Evolutionary conservation across 306 rosid genomes (phyloP).

Genomic region (Glycine latifolia): DNA sequence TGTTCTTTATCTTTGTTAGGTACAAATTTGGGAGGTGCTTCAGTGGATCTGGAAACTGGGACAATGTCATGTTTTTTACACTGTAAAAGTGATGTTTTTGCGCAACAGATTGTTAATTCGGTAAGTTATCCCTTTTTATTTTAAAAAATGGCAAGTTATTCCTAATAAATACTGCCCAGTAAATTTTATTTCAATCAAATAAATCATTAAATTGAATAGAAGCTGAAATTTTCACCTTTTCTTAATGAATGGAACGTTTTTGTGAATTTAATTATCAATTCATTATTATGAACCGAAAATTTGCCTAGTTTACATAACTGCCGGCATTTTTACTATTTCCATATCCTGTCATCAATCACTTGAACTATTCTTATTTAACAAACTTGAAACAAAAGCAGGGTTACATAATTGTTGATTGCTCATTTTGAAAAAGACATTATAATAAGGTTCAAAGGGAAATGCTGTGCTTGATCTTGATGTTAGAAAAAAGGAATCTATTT

Average conservation of each 20-base stretch:
- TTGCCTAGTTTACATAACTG: neutral
- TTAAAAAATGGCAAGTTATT: slow-evolving; percentile 35
- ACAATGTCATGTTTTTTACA: slow-evolving; percentile 70
- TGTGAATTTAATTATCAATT: neutral
- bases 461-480: neutral
- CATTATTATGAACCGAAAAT: slow-evolving; percentile 12
- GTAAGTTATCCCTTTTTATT: slow-evolving; percentile 52
- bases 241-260: slow-evolving; percentile 26
- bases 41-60: slow-evolving; percentile 77
- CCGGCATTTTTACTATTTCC: neutral
- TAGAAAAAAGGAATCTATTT: neutral
- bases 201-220: slow-evolving; percentile 27
- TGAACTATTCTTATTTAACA: neutral
- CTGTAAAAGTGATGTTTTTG: slow-evolving; percentile 88
- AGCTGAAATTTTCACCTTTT: neutral
- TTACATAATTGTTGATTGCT: slow-evolving; percentile 1
- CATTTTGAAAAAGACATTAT: neutral
- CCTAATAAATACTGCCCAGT: neutral
- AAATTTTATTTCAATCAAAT: slow-evolving; percentile 9
- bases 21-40: slow-evolving; percentile 79
- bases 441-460: neutral
- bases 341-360: slow-evolving; percentile 5
- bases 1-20: slow-evolving; percentile 58
- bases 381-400: neutral
- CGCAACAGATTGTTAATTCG: slow-evolving; percentile 78